Base-by-base conservation (phyloP, 2,329 filamentous ascomycete genomes). In the Colletotrichum spinosum region DNA sequence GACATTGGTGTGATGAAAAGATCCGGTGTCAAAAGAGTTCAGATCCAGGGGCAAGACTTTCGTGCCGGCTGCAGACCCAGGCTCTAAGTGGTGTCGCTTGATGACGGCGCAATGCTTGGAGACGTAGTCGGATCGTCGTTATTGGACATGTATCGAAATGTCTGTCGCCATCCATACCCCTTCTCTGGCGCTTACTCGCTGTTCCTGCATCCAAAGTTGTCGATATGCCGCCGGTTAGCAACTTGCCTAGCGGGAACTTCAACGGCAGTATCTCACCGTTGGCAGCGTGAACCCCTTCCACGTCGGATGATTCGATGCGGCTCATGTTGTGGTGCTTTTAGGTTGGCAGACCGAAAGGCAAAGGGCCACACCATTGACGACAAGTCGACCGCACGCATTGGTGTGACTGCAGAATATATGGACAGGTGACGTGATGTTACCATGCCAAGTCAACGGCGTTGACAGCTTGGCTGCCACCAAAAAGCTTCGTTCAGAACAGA, bases 401-500 rank as follows among this genome's bases (percentile, higher is more conserved):
- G 42, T 13, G 13, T 46, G 56, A 39, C 41, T 44, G 48, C 51
- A 4, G 25, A 13, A 52, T 65, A 58, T 56, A 58, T 39, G 61
- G 15, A 39, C 57, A 48, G 15, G 52, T 41, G 33, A 38, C 46
- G 57, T 12, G 45, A 15, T 17, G 11, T 25, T 25, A 25, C 25
- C 38, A 13, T 13, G 61, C 61, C 56, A 60, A 60, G 61, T 60
- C 25, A 25, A 25, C 25, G 25, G 61, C 54, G 57, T 51, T 35
- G 52, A 13, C 11, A 9, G 53, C 25, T 3, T 25, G 25, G 25
- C 33, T 44, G 39, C 45, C 38, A 39, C 15, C 12, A 17, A 52
- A 45, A 44, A 59, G 54, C 53, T 62, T 59, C 55, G 48, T 63
- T 42, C 60, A 42, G 60, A 63, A 53, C 38, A 58, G 48, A 59